Conservation (phyloP, 768 basidiomycete genomes). For the Boletus fagicola region DNA sequence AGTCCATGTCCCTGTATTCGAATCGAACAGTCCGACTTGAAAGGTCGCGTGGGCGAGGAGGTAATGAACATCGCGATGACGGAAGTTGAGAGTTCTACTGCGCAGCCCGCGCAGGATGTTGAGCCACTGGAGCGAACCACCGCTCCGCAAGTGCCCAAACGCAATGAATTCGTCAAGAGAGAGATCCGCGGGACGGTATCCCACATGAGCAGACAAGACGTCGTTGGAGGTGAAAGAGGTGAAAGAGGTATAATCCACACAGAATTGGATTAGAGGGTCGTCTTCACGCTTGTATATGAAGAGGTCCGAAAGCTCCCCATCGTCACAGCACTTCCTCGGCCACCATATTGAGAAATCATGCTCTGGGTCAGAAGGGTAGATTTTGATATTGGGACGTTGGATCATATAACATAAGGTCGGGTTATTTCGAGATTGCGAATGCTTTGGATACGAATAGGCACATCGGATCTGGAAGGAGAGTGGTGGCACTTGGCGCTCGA, state of each 20-base stretch:
- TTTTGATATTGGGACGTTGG: too few relatives aligned
- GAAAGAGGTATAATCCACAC: neutral
- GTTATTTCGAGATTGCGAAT: too few relatives aligned
- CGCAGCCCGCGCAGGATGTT: neutral
- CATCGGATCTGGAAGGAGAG: too few relatives aligned
- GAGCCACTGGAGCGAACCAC: neutral
- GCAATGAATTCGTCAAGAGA: neutral
- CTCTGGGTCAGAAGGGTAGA: too few relatives aligned
- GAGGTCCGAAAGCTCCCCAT: too few relatives aligned
- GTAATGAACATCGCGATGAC: neutral
- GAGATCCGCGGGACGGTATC: neutral
- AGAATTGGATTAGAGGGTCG: too few relatives aligned
- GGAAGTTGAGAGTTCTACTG: neutral
- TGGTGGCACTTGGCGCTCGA: too few relatives aligned
- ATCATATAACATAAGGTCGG: too few relatives aligned
- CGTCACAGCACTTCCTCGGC: too few relatives aligned
- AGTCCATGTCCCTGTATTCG: neutral
- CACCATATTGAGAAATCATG: too few relatives aligned
- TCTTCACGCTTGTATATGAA: neutral
- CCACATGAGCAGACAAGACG: neutral
- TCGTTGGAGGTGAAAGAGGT: neutral
- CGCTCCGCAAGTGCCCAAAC: neutral
- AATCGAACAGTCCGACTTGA: constrained; percentile 24
- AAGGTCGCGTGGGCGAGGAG: neutral
- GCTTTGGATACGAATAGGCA: too few relatives aligned